Percentiles rank a stretch among this genome's conserved stretches.
These are phyloP conservation scores for Claviceps maximensis DNA, from an alignment of 2,329 filamentous ascomycete genomes.

Conservation along the genomic window DNA sequence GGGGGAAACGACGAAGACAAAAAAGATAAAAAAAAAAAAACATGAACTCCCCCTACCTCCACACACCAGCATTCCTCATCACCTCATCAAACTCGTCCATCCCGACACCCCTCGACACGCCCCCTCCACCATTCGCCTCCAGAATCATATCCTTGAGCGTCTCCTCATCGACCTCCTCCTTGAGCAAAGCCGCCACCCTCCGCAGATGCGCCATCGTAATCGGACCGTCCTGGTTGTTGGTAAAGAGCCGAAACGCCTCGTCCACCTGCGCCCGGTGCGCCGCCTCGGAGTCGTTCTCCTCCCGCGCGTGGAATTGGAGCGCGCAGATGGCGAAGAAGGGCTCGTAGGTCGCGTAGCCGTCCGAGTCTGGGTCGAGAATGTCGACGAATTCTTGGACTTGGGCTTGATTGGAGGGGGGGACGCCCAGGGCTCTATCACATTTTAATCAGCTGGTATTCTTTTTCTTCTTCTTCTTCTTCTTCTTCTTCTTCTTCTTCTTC, in stretches of 20 bases:
- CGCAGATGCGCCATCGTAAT: conserved; percentile 72
- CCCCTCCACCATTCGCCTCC: conserved; percentile 76
- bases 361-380: conserved; percentile 69
- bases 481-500: not conserved
- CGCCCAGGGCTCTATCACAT: conserved; percentile 58
- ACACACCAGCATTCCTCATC: conserved; percentile 73
- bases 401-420: conserved; percentile 46
- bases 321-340: conserved; percentile 82
- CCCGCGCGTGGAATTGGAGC: conserved; percentile 59
- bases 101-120: conserved; percentile 56
- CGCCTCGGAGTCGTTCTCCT: conserved; percentile 36
- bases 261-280: conserved; percentile 55
- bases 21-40: not conserved
- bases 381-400: conserved; percentile 68
- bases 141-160: conserved; percentile 86
- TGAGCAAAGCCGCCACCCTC: conserved; percentile 65
- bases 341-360: conserved; percentile 65
- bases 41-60: conserved; percentile 36
- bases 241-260: conserved; percentile 74
- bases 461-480: too few species aligned
- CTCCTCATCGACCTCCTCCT: conserved; percentile 74
- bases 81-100: conserved; percentile 75
- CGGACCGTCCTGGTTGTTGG: conserved; percentile 36
- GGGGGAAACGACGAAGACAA: not conserved
- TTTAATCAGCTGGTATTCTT: too few species aligned